Evolutionary conservation across 2,329 filamentous ascomycete species (phyloP), one percentile per base, ranked within the genome.

Genomic region (Penicillium sp.): DNA sequence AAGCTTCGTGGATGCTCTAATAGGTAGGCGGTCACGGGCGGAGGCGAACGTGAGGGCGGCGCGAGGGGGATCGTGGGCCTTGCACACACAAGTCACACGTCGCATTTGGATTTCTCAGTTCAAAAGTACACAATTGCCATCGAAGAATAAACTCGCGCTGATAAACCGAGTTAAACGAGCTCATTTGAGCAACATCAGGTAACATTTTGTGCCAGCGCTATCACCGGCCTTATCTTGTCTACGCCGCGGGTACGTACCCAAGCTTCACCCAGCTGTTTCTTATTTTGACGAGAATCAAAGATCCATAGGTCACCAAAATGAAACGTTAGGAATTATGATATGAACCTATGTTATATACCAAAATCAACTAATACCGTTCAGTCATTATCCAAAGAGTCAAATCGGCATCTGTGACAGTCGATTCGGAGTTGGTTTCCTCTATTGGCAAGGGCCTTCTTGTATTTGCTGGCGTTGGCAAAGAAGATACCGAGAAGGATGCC

Each of bases 371-470:
- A 65, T 8, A 5, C 6, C 10, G n/a, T 8, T 53, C 70, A 97
- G 94, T 92, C 53, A 90, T 99, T 59, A 80, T 97, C 53, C 94
- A 99, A 77, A 86, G 94, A 64, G 94, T 99, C 51, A 86, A 96
- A 60, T 97, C 93, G 43, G 93, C 93, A 60, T 97, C 93, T 8
- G 94, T 99, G 68, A 94, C 92, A 1, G 93, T 99, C 52, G 93
- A 99, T 72, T 89, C 91, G 70, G 83, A 96, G 72, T 79, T 96
- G 31, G 85, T 99, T 45, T 97, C 94, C 1, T 90, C 89, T 3
- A 97, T 99, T 68, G 91, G 91, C 59, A 90, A 89, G 75, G 94
- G 94, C 31, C 79, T 99, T 43, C 82, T 99, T 7, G 91, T 97
- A 33, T 89, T 99, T 72, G 93, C 93, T 23, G 94, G 93, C 27